Evolutionary conservation across 1,139 yeast species (phyloP), one percentile per base, ranked within the genome.

Genomic region (Taphrina wiesneri): DNA sequence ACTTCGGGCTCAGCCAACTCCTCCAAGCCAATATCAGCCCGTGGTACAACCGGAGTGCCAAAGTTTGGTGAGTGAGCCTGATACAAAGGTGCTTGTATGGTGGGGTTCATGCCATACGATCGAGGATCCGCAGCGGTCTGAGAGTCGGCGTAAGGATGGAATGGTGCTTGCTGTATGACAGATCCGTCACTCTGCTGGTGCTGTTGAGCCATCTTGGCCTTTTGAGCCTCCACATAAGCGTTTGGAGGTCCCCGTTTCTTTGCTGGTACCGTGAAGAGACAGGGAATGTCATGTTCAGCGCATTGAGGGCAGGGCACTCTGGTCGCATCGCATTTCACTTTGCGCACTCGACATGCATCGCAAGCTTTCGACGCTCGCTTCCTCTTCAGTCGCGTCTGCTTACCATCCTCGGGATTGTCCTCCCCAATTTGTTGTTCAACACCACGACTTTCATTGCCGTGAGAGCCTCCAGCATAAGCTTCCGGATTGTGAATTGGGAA

Each of bases 151-250:
- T 21, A 32, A 15, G 32, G 56, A 52, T 52, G 32, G 13, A 32
- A 21, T 25, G 45, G 45, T n/a, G 13, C 7, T 21, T 34, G 43
- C 11, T 26, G 36, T 45, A 32, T 34, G n/a, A 19, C 43, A 19
- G 45, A 32, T 9, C 54, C 54, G 13, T 49, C 54, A 45, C 11
- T 34, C 15, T 34, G 41, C n/a, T 52, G 56, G n/a, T 45, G 49
- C 28, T 45, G 49, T 28, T 30, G 54, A 6, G 36, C 54, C 49
- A 36, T 23, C 19, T 39, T 54, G 19, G 47, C 46, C 49, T 28
- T 54, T n/a, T 54, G 59, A 21, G 59, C 59, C 59, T 54, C 59
- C 21, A 54, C 59, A 54, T 54, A 54, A 25, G 59, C 47, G 39
- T 54, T 54, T 15, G 59, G 59, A 21, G 59, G 59, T 3, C 59